phyloP scores from a whole-genome alignment of 352 stramenopile genomes.

The Phytophthora foliorum region DNA sequence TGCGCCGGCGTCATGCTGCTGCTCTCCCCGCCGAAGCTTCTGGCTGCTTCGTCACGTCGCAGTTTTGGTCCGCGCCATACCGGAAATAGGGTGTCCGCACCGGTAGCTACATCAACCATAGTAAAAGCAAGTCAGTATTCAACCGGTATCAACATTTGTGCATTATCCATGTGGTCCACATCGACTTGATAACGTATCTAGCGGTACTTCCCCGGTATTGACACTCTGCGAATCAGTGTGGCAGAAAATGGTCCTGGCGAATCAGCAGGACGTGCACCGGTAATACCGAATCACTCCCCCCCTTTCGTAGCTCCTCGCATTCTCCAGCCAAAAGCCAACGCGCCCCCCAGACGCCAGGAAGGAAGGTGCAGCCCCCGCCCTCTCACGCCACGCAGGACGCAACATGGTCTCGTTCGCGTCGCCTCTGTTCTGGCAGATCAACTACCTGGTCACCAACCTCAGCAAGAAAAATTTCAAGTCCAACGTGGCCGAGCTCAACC shows the following conservation, averaged over 20 bases:
- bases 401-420: constrained; percentile 92
- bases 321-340: constrained; percentile 33
- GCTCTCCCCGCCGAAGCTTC: neutral
- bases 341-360: constrained; percentile 11
- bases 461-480: constrained; percentile 96
- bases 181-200: neutral
- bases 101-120: neutral
- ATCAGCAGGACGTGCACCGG: neutral
- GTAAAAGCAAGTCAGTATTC: neutral
- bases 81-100: neutral
- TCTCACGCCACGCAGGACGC: neutral
- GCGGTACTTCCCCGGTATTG: neutral
- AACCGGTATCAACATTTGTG: neutral
- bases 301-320: constrained; percentile 33
- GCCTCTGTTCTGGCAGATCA: constrained; percentile 95
- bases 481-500: constrained; percentile 93
- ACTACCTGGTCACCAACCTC: constrained; percentile 93
- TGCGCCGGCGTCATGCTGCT: constrained; percentile 48
- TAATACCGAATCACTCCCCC: neutral
- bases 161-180: neutral
- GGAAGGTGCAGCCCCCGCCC: constrained; percentile 29
- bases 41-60: constrained; percentile 17
- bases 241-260: neutral
- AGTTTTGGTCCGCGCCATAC: neutral
- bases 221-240: neutral